Base-by-base conservation (phyloP, 116 monocot species). In the Iris pallida region DNA sequence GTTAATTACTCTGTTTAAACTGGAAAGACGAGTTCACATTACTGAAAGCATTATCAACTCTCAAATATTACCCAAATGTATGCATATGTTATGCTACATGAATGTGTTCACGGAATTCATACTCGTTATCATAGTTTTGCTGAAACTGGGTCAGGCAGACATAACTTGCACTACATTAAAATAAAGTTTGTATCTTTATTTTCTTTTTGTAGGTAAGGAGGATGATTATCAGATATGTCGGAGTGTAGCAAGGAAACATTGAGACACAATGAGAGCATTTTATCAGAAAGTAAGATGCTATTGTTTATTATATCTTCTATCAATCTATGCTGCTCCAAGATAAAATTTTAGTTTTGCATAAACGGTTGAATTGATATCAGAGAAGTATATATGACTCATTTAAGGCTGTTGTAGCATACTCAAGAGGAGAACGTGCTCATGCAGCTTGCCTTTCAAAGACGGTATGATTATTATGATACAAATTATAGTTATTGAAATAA, bases 361-460 rank as follows among this genome's bases (percentile, higher is more conserved):
- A 42, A 7, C 8, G 9, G 17, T 15, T 49, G 4, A 4, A 43
- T 53, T 47, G 8, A 5, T 71, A 49, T 55, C 9, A 30, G 30
- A 7, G 1, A 19, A 14, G 44, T 18, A 57, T 41, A 30, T 55
- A 53, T 68, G 42, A 68, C 7, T 75, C 13, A 61, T 77, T 76
- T 59, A 74, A 95, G 95, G 99, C 99, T 80, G 85, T 84, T 59
- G 3, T 57, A n/a, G 93, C 83, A 64, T 93, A 90, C 59, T 73
- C 93, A 58, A 84, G 74, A 61, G 90, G 99, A 55, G 76, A 93
- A 53, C 76, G 79, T 6, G 80, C 84, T 76, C 78, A 88, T 78
- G 99, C 99, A 7, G 64, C 86, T 65, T 75, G 74, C 48, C 84
- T 99, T 68, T 92, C 99, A 53, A 93, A 93, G 63, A 57, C 86